phyloP scores from a whole-genome alignment of 2,329 filamentous ascomycete species.

The Monosporascus sp. region DNA sequence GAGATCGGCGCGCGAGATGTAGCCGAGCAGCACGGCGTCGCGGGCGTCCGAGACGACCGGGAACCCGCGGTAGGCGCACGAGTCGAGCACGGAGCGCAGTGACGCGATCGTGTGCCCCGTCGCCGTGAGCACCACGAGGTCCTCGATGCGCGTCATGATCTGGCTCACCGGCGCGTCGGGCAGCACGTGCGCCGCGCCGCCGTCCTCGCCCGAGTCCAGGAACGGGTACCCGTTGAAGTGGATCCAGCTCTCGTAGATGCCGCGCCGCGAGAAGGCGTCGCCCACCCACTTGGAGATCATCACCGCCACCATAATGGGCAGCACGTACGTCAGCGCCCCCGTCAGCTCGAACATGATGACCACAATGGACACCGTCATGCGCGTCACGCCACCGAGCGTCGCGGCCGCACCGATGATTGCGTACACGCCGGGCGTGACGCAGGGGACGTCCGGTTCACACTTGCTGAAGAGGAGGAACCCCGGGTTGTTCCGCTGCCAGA shows the following conservation, averaged over 20 bases:
- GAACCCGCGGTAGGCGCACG: conserved; percentile 81
- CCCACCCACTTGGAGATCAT: conserved; percentile 99
- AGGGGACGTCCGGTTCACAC: conserved; percentile 81
- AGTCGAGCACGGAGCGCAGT: conserved; percentile 63
- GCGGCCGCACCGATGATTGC: conserved; percentile 94
- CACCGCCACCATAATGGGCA: conserved; percentile 98
- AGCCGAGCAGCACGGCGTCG: conserved; percentile 77
- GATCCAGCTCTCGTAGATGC: conserved; percentile 98
- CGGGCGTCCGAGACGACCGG: conserved; percentile 77
- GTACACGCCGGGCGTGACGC: conserved; percentile 91
- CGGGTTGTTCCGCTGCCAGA: conserved; percentile 76
- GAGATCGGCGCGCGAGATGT: conserved; percentile 89
- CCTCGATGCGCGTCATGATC: conserved; percentile 89
- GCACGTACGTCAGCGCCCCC: conserved; percentile 88
- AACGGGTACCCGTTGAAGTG: conserved; percentile 93
- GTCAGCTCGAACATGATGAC: conserved; percentile 99
- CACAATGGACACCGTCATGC: conserved; percentile 96
- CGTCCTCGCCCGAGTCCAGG: conserved; percentile 82
- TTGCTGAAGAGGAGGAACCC: conserved; percentile 69
- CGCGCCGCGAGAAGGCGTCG: conserved; percentile 84
- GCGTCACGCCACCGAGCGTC: conserved; percentile 86
- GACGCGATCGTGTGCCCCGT: conserved; percentile 80
- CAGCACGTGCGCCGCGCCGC: conserved; percentile 28
- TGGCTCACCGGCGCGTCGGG: conserved; percentile 82
- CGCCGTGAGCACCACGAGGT: conserved; percentile 81